Evolutionary conservation across 306 rosid species (phyloP), one percentile per base, ranked within the genome.

Genomic region (Coriaria nepalensis): DNA sequence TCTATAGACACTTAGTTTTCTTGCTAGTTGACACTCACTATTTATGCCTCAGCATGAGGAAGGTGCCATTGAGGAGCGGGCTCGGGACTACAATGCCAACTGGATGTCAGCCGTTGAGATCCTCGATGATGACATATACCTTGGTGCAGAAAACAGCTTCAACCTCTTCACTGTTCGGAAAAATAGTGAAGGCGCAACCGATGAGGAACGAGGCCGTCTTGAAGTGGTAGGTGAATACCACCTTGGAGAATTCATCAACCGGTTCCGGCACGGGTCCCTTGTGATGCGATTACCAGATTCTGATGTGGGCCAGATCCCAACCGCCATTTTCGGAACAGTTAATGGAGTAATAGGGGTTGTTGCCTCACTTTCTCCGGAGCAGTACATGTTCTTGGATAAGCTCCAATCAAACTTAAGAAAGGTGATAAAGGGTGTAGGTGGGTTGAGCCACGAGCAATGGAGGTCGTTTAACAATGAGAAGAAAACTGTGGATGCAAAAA

Each of bases 81-180:
- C 98, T 9, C 95, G 94, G 2, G 98, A 92, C 77, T 92, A 85
- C 57, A 85, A 73, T 51, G 95, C 94, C 49, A 90, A 85, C 63
- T 90, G 94, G 95, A 90, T 90, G 93, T 69, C 94, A 15, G 95
- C 96, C 37, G 98, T 92, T 54, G 98, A 82, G 76, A 85, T 92
- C 67, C 93, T 92, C 29, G 98, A 92, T 15, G 98, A 92, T 41
- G 98, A 85, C 59, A 68, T 82, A 49, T 90, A 90, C 64, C 80
- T 90, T 11, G 95, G 95, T 36, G 79, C 86, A n/a, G 95, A 90
- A 73, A 85, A 90, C 65, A 64, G 62, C 55, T 73, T 65, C 66
- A 77, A 73, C 47, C 71, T 77, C 48, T 69, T 77, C 37, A 61
- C 74, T 11, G 83, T 77, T 34, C 61, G 76, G 52, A 77, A 77